Percentiles rank a stretch among this genome's conserved stretches.
Conservation (phyloP, 805 yeast species). For the Peterozyma xylosa region DNA sequence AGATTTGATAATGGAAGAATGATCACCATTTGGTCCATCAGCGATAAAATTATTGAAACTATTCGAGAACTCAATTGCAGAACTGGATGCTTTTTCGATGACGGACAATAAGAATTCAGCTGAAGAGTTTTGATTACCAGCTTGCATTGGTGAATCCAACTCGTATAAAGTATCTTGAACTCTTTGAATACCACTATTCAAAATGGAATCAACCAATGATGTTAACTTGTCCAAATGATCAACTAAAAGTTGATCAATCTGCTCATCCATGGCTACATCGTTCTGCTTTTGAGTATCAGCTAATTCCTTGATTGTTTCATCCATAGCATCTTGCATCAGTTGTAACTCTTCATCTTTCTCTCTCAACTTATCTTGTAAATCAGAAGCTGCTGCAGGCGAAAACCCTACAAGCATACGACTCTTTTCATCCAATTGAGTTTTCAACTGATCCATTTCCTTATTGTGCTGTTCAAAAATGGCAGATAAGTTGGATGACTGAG, state of each 20-base stretch:
- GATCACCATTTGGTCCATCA: constrained; percentile 66
- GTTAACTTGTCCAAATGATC: constrained; percentile 42
- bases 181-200: constrained; percentile 60
- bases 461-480: constrained; percentile 55
- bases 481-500: constrained; percentile 56
- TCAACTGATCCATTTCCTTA: constrained; percentile 49
- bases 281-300: constrained; percentile 39
- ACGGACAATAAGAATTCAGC: constrained; percentile 63
- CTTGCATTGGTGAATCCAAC: constrained; percentile 72
- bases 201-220: constrained; percentile 58
- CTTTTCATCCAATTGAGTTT: constrained; percentile 25
- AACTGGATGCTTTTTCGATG: constrained; percentile 60
- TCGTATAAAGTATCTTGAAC: constrained; percentile 68
- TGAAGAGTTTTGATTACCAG: constrained; percentile 71
- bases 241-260: constrained; percentile 44
- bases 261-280: constrained; percentile 48
- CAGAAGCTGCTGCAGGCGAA: constrained; percentile 15
- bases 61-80: constrained; percentile 75
- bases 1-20: constrained; percentile 51
- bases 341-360: constrained; percentile 77
- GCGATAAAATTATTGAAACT: constrained; percentile 69
- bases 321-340: constrained; percentile 73
- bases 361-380: constrained; percentile 37
- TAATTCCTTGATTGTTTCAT: constrained; percentile 56
- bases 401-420: constrained; percentile 16